A percentile compares a stretch with the other conserved stretches of the same genome.
Evolutionary conservation across 305 asterid species (phyloP).

Genomic region (Rubia peregrina): DNA sequence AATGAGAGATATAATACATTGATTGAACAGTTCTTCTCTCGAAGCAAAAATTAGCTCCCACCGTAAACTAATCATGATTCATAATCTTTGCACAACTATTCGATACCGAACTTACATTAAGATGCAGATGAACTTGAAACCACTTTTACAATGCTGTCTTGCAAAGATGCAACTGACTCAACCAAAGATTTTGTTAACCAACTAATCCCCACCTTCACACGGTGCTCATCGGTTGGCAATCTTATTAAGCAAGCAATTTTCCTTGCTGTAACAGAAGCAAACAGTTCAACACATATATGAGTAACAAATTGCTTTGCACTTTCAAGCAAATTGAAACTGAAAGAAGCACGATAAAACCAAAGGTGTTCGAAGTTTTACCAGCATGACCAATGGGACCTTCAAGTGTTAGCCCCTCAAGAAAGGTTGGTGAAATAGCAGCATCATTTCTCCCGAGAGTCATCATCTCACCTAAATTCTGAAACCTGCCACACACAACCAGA

Average conservation of each 20-base stretch:
- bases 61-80: not conserved
- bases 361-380: conserved; percentile 32
- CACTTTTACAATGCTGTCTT: conserved; percentile 49
- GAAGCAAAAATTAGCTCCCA: not conserved
- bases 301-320: conserved; percentile 10
- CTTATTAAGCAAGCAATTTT: conserved; percentile 77
- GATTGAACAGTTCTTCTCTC: not conserved
- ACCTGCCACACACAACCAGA: conserved; percentile 38
- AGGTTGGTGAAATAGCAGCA: conserved; percentile 83
- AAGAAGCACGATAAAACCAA: not conserved
- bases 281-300: not conserved
- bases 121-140: conserved; percentile 28
- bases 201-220: conserved; percentile 75
- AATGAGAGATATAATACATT: not conserved
- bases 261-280: conserved; percentile 51
- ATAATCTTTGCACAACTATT: not conserved
- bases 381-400: conserved; percentile 90
- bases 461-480: conserved; percentile 95
- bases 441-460: conserved; percentile 89
- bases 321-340: not conserved
- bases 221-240: conserved; percentile 86
- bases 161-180: conserved; percentile 68
- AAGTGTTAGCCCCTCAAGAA: conserved; percentile 68
- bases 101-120: not conserved
- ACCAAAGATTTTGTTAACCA: conserved; percentile 84